Base-by-base conservation (phyloP, 148 eudicot species). In the Agrostemma githago region DNA sequence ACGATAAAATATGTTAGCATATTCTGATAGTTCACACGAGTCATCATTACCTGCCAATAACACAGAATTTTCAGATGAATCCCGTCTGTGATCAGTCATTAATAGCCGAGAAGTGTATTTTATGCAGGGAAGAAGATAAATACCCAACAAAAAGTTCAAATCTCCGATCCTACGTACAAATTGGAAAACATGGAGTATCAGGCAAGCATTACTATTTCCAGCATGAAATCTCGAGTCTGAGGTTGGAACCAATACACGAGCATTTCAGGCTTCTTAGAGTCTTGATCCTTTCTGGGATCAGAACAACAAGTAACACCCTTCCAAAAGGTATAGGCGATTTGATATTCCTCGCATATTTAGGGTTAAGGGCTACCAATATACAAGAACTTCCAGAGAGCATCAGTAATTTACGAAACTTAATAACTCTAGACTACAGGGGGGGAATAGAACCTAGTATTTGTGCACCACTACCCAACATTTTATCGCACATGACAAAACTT, bases 231-330 rank as follows among this genome's bases (percentile, higher is more conserved):
- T n/a, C 43, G 7, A 19, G 1, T 20, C 37, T 64, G 41, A 46
- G 44, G 39, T 62, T 77, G 78, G 68, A 77, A 46, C 71, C 59
- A 34, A 59, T 77, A n/a, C 34, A 68, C 6, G 38, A 37, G 68
- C 68, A 74, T 16, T 81, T 73, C 72, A 72, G 42, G 62, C 74
- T 77, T 44, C 77, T 81, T 9, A 69, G 80, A 73, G 78, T 81
- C 26, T n/a, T 81, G 21, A 62, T 60, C 12, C 74, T 81, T 40
- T 71, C 56, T 46, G 72, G 68, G 4, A 38, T 70, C 53, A 58
- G 20, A 37, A 69, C 67, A 43, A 26, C 34, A 1, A 39, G 64
- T 62, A 63, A 69, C 38, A 46, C 67, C 39, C 67, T 81, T 63
- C 80, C 83, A 70, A 54, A 62, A 34, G 19, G 68, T 26, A 71